phyloP scores from a whole-genome alignment of 306 rosid genomes.

The Macrotyloma uniflorum region DNA sequence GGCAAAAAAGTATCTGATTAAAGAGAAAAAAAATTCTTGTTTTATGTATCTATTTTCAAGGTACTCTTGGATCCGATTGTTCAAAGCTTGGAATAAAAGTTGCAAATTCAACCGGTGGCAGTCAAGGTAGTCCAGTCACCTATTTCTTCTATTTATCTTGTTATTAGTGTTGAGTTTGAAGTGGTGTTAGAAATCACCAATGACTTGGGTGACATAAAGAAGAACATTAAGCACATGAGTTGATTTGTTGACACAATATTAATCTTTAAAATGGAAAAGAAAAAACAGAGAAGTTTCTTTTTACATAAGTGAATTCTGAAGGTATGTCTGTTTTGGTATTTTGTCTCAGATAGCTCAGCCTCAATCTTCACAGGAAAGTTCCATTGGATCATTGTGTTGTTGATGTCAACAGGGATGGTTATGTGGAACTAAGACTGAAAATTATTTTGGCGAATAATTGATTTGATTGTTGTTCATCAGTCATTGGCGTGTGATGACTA shows the following conservation, averaged over 20 bases:
- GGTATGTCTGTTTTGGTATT: conserved; percentile 11
- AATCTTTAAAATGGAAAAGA: neutral
- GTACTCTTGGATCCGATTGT: conserved; percentile 80
- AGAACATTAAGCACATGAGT: neutral
- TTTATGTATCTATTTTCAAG: conserved; percentile 40
- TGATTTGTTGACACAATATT: neutral
- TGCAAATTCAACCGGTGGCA: conserved; percentile 41
- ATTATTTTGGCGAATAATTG: conserved; percentile 26
- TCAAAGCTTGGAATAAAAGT: conserved; percentile 75
- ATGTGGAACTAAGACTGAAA: conserved; percentile 49
- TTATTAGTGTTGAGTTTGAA: neutral
- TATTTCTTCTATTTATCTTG: neutral
- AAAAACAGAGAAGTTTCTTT: neutral
- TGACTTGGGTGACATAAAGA: neutral
- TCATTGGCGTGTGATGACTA: conserved; percentile 31
- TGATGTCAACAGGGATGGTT: conserved; percentile 53
- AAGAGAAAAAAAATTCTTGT: neutral
- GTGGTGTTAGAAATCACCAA: neutral
- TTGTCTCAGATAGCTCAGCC: conserved; percentile 44
- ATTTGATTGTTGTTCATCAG: conserved; percentile 28
- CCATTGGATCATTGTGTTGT: conserved; percentile 48
- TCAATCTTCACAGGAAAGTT: conserved; percentile 54
- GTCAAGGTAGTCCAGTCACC: conserved; percentile 38
- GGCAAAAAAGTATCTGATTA: neutral
- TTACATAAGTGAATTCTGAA: conserved; percentile 1